Evolutionary conservation across 73 alveolate species (phyloP).

Genomic region (Strombidium stylifer): DNA sequence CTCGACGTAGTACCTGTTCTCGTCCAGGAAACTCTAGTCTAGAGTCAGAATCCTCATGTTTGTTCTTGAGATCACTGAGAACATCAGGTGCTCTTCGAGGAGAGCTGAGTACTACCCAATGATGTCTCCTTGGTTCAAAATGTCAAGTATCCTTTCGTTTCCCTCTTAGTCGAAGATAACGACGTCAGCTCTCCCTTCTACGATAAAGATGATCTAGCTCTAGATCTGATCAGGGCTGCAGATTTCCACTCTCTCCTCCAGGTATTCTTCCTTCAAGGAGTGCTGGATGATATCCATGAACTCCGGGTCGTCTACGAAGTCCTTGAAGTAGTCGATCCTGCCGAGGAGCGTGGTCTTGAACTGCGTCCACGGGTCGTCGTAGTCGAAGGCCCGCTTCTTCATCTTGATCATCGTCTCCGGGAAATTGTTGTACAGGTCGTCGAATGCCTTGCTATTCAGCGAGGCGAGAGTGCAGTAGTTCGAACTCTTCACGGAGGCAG

Average conservation of each 20-base stretch:
- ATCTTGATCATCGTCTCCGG: background rate
- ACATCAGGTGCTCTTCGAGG: background rate
- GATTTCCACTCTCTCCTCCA: background rate
- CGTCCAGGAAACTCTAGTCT: no score
- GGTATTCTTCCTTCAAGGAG: no score
- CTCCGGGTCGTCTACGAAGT: background rate
- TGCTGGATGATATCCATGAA: background rate
- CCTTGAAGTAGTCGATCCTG: conserved; percentile 1
- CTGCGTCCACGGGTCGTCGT: conserved; percentile 40
- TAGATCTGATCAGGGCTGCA: background rate
- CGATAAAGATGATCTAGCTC: background rate
- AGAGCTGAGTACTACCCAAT: conserved; percentile 10
- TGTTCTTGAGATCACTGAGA: background rate
- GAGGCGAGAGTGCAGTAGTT: conserved; percentile 34
- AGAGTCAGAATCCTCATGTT: background rate
- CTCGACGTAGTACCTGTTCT: background rate
- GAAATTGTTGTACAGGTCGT: background rate
- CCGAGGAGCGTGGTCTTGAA: background rate
- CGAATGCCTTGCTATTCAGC: background rate
- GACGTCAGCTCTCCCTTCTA: background rate
- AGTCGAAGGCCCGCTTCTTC: background rate
- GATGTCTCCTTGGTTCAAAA: conserved; percentile 14
- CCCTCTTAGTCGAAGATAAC: background rate
- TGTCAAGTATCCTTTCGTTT: conserved; percentile 1
- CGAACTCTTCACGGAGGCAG: conserved; percentile 13